Evolutionary conservation across 2,329 filamentous ascomycete species (phyloP), one percentile per base, ranked within the genome.

Genomic region (Diaporthe citrichinensis): DNA sequence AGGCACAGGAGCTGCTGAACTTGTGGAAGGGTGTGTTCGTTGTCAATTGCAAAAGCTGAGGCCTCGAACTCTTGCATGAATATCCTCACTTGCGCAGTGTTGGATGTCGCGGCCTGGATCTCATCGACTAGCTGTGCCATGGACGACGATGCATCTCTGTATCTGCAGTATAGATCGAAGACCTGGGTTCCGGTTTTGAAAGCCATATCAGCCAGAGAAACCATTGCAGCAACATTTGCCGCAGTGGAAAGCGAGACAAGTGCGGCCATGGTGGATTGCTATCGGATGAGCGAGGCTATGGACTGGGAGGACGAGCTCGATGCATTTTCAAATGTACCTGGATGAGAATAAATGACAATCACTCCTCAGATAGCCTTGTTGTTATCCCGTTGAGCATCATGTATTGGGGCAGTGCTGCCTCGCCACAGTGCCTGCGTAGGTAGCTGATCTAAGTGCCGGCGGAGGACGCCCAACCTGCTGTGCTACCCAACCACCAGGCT

Each of bases 141-240:
- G 61, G 61, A 65, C 17, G 17, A 14, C 17, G 28, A 34, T 3
- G 41, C 41, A 34, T 49, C 9, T 49, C 10, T 46, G 41, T 46
- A 65, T n/a, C 61, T 41, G 20, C n/a, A 49, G 20, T 49, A 65
- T 8, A 31, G 25, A 20, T 65, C 41, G 15, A 23, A 49, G 17
- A 65, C 41, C 15, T 34, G n/a, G 8, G 25, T 34, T 2, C 61
- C 61, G 4, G 61, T 23, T 23, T 46, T 31, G 4, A 34, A 46
- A 31, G 41, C 41, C 25, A 15, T 46, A 14, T 65, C 61, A 20
- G 61, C 61, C 25, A 65, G 6, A 15, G 25, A 34, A n/a, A 49
- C n/a, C 25, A 65, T 65, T 31, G 61, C 61, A 9, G 61, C 61
- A 25, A 49, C 61, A 34, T 65, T 65, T n/a, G 61, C 25, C 41